A percentile compares a stretch with the other conserved stretches of the same genome.
phyloP scores from a whole-genome alignment of 331 rosid genomes.

The Spiraea crenata region DNA sequence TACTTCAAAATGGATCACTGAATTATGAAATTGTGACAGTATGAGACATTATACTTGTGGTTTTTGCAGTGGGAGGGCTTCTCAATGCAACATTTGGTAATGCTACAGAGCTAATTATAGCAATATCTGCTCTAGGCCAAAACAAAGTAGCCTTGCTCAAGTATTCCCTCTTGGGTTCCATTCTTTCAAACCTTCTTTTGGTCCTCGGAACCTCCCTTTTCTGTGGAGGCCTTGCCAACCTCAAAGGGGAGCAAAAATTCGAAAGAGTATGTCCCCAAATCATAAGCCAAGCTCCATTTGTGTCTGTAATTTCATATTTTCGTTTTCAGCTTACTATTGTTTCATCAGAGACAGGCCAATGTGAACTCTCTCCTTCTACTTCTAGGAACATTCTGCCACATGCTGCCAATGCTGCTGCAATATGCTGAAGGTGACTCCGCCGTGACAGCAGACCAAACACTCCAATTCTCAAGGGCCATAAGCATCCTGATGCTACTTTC shows the following conservation, averaged over 20 bases:
- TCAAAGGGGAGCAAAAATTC: slow-evolving; percentile 52
- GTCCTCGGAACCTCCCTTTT: slow-evolving; percentile 88
- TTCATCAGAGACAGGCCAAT: slow-evolving; percentile 76
- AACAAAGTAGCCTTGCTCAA: slow-evolving; percentile 66
- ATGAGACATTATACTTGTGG: background rate
- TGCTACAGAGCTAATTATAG: slow-evolving; percentile 78
- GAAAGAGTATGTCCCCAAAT: slow-evolving; percentile 53
- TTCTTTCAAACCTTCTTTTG: slow-evolving; percentile 88
- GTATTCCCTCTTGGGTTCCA: slow-evolving; percentile 83
- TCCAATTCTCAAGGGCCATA: slow-evolving; percentile 60
- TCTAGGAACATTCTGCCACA: slow-evolving; percentile 66
- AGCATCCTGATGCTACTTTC: slow-evolving; percentile 73
- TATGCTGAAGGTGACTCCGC: slow-evolving; percentile 35
- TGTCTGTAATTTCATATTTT: background rate
- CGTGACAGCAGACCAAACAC: slow-evolving; percentile 32
- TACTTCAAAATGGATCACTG: background rate
- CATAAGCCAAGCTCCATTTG: background rate
- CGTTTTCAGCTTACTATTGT: background rate
- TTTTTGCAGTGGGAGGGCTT: slow-evolving; percentile 75
- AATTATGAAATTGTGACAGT: background rate
- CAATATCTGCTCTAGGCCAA: slow-evolving; percentile 60
- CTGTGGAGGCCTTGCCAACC: slow-evolving; percentile 74
- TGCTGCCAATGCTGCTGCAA: slow-evolving; percentile 57
- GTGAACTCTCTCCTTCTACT: slow-evolving; percentile 65
- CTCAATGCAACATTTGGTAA: slow-evolving; percentile 92